phyloP scores from a whole-genome alignment of 108 stramenopile species.

The Nannochloropsis salina region DNA sequence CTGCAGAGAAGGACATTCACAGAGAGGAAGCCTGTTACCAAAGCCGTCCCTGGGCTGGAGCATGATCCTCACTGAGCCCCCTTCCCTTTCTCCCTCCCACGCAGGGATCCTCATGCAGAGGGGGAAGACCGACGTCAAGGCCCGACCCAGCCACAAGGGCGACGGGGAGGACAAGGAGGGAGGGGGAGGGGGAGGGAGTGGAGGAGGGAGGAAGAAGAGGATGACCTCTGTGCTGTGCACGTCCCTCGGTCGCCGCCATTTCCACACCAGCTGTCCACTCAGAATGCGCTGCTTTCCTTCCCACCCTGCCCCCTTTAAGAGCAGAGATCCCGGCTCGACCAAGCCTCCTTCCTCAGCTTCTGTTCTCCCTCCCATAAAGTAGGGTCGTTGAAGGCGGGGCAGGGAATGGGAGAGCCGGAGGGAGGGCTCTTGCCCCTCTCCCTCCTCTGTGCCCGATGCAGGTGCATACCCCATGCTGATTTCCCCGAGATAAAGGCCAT shows the following conservation, averaged over 20 bases:
- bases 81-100: neutral
- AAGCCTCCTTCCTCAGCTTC: neutral
- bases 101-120: neutral
- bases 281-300: neutral
- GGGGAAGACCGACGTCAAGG: neutral
- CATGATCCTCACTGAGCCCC: neutral
- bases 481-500: neutral
- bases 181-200: neutral
- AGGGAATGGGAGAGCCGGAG: neutral
- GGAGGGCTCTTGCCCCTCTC: neutral
- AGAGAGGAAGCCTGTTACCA: neutral
- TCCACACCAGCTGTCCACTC: neutral
- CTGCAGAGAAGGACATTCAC: neutral
- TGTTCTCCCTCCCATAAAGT: neutral
- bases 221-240: slow-evolving; percentile 10
- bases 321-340: neutral
- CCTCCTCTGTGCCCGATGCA: neutral
- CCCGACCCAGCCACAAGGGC: neutral
- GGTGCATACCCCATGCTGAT: slow-evolving; percentile 1
- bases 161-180: neutral
- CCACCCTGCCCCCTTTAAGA: slow-evolving; percentile 7
- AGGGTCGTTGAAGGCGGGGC: neutral
- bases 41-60: neutral
- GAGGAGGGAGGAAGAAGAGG: neutral
- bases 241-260: neutral